Conservation (phyloP, 1,139 yeast species). For the Geotrichum bryndzae region DNA sequence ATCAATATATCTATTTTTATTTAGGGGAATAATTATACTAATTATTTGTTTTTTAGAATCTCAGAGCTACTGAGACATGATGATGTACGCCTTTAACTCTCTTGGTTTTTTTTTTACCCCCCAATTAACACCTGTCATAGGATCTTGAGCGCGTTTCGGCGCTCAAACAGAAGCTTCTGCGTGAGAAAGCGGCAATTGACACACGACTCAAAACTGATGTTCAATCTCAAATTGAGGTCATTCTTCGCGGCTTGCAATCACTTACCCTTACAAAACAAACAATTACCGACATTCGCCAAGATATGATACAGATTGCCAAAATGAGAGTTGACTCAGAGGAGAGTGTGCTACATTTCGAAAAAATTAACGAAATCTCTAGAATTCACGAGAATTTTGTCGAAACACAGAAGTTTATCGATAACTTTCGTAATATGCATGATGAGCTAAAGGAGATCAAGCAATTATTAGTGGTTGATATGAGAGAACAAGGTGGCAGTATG, state of each 20-base stretch:
- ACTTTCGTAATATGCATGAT: constrained; percentile 52
- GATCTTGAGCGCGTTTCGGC: constrained; percentile 53
- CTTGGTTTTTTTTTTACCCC: neutral
- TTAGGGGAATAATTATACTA: neutral
- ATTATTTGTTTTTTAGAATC: constrained; percentile 18
- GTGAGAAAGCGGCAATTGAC: constrained; percentile 71
- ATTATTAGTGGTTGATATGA: constrained; percentile 48
- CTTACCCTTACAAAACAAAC: constrained; percentile 30
- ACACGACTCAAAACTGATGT: constrained; percentile 61
- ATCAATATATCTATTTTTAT: neutral
- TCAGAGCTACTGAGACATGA: constrained; percentile 29
- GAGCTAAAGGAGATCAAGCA: constrained; percentile 47
- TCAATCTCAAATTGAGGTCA: constrained; percentile 52
- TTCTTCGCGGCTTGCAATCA: constrained; percentile 37
- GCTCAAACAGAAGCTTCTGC: constrained; percentile 53
- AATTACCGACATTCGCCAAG: constrained; percentile 30
- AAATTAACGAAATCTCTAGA: constrained; percentile 56
- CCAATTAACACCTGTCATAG: constrained; percentile 11
- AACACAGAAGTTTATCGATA: constrained; percentile 59
- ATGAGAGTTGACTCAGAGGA: constrained; percentile 30
- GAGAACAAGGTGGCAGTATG: constrained; percentile 46
- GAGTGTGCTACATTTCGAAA: constrained; percentile 46
- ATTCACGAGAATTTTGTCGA: constrained; percentile 68
- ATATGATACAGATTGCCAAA: constrained; percentile 30
- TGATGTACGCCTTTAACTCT: constrained; percentile 22